Evolutionary conservation across 495 filamentous ascomycete genomes (phyloP).

Genomic region (Penicillium pulvis): DNA sequence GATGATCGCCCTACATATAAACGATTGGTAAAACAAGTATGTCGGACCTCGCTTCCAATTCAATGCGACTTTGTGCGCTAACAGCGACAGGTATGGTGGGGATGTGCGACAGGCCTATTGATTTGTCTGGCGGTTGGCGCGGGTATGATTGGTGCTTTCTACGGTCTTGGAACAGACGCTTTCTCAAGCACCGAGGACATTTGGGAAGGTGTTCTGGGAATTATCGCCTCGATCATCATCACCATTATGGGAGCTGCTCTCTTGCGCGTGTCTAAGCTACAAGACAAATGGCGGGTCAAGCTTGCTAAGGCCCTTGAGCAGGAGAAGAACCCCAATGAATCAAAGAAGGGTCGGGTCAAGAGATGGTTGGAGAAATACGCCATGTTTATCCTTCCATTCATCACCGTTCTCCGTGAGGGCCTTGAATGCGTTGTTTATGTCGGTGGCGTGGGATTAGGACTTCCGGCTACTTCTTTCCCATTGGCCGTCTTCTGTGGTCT

Average conservation of each 20-base stretch:
- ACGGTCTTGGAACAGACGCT: constrained; percentile 63
- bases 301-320: constrained; percentile 66
- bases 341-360: constrained; percentile 51
- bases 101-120: constrained; percentile 57
- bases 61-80: neutral
- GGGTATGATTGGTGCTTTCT: constrained; percentile 80
- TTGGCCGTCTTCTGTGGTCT: constrained; percentile 72
- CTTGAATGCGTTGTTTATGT: constrained; percentile 82
- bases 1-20: constrained; percentile 61
- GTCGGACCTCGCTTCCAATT: constrained; percentile 20
- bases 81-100: constrained; percentile 47
- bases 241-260: constrained; percentile 76
- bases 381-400: constrained; percentile 80
- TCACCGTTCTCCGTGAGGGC: constrained; percentile 82
- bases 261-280: constrained; percentile 79
- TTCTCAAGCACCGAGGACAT: constrained; percentile 69
- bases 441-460: constrained; percentile 74
- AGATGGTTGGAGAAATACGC: constrained; percentile 71
- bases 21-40: constrained; percentile 74
- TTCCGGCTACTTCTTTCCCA: constrained; percentile 73
- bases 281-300: constrained; percentile 83
- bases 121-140: constrained; percentile 69
- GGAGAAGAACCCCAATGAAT: constrained; percentile 38
- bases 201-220: constrained; percentile 75
- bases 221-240: constrained; percentile 76